Conservation (phyloP, 129 eudicot species). For the Silybum marianum region DNA sequence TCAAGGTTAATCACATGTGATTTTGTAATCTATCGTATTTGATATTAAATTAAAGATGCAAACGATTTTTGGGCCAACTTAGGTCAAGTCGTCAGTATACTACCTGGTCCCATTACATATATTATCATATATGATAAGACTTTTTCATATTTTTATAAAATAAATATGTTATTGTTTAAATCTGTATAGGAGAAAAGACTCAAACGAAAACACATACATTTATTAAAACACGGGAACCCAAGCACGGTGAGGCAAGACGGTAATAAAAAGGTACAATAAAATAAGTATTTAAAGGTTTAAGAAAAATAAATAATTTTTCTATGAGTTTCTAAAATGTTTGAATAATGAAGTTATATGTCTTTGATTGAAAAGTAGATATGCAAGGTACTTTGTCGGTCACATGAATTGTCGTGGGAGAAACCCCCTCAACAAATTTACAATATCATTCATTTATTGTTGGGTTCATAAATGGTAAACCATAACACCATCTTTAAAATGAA, state of each 20-base stretch:
- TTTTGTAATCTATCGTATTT: too few species aligned
- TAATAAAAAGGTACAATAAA: neutral
- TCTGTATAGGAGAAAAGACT: too few species aligned
- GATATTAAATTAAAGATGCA: neutral
- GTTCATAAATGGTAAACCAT: neutral
- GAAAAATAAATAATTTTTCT: too few species aligned
- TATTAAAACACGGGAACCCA: too few species aligned
- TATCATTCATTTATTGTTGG: neutral
- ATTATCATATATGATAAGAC: neutral
- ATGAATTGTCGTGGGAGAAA: neutral
- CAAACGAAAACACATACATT: too few species aligned
- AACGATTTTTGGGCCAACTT: too few species aligned
- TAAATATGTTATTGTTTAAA: too few species aligned
- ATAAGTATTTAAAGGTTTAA: too few species aligned
- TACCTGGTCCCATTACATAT: neutral
- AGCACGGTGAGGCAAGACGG: neutral
- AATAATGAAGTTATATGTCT: neutral
- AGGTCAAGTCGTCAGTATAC: too few species aligned
- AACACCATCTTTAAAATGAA: too few species aligned
- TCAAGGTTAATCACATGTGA: too few species aligned
- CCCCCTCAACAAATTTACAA: neutral
- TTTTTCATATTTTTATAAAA: too few species aligned
- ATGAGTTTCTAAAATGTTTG: neutral
- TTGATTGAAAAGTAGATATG: neutral
- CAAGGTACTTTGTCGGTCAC: neutral